Evolutionary conservation across 1,139 yeast species (phyloP), one percentile per base, ranked within the genome.

Genomic region (Yamadazyma aaseri): DNA sequence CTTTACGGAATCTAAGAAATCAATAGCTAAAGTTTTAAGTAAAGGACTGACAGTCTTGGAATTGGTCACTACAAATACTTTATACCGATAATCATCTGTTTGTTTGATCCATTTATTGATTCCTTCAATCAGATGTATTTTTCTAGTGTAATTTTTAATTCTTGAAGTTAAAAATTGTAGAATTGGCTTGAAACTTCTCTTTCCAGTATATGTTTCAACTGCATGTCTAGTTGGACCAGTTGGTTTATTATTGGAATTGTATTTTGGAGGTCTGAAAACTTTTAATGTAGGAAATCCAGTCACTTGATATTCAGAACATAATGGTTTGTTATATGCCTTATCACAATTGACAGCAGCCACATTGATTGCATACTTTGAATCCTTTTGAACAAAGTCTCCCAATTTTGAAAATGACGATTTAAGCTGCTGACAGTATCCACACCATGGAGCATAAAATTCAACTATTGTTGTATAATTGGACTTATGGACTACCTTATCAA

Each of bases 361-460:
- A 45, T 82, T 79, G 14, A 80, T 80, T 15, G 71, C 70, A 34
- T 78, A 60, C 31, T 82, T 83, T 17, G 67, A 56, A 26, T 66
- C 71, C 4, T 55, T 44, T 18, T 71, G 69, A 9, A 85, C 62
- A 26, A 63, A 60, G 36, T 74, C 76, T 9, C 87, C 95, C 14
- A 83, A 76, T 50, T 80, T 82, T 37, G 68, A 65, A 55, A 69
- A 83, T 1, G 76, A 67, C 3, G 76, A 74, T 42, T 72, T 70
- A 40, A 84, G 56, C 40, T 77, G 71, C 43, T 76, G 70, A 50
- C 94, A 84, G 53, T 83, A 79, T 1, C 90, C 89, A 65, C 97
- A 92, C 97, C 97, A 92, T 24, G 97, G 97, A 4, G 97, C 97
- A 56, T 92, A 92, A 55, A 90, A 92, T 59, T 89, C 90, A 13